Evolutionary conservation across 139 green algal species (phyloP).

Genomic region (Auxenochlorella pyrenoidosa): DNA sequence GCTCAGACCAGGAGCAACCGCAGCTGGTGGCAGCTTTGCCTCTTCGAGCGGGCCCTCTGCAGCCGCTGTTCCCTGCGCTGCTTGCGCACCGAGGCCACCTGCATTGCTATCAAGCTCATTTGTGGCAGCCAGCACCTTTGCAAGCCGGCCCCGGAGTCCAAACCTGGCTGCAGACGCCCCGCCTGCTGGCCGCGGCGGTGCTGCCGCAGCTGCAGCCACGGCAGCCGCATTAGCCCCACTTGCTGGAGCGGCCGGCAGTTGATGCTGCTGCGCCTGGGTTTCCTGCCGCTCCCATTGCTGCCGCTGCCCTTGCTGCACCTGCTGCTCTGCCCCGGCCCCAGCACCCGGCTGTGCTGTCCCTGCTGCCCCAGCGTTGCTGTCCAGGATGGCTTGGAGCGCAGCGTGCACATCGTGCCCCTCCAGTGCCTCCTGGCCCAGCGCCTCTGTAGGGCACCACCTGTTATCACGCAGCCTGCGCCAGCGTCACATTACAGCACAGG

Average conservation of each 20-base stretch:
- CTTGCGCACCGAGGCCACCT: not conserved
- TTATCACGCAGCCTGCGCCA: slow-evolving; percentile 29
- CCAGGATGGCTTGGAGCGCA: slow-evolving; percentile 28
- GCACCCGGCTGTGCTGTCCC: not conserved
- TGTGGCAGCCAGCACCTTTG: not conserved
- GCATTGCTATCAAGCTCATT: not conserved
- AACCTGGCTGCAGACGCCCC: not conserved
- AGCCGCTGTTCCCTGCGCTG: not conserved
- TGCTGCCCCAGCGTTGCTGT: not conserved
- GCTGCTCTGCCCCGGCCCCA: not conserved
- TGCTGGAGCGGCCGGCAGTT: not conserved
- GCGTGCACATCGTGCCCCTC: slow-evolving; percentile 2
- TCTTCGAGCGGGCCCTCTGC: no score
- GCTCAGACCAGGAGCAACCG: not conserved
- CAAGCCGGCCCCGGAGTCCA: not conserved
- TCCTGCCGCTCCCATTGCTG: not conserved
- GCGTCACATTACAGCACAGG: no score
- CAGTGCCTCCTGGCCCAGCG: slow-evolving; percentile 16
- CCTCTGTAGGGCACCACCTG: slow-evolving; percentile 41
- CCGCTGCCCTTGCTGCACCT: not conserved
- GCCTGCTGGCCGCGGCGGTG: no score
- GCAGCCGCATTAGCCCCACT: not conserved
- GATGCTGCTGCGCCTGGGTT: not conserved
- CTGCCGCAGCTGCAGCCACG: not conserved
- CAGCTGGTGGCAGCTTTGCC: not conserved